Conservation (phyloP, 129 eudicot genomes). For the Solidago caesia region DNA sequence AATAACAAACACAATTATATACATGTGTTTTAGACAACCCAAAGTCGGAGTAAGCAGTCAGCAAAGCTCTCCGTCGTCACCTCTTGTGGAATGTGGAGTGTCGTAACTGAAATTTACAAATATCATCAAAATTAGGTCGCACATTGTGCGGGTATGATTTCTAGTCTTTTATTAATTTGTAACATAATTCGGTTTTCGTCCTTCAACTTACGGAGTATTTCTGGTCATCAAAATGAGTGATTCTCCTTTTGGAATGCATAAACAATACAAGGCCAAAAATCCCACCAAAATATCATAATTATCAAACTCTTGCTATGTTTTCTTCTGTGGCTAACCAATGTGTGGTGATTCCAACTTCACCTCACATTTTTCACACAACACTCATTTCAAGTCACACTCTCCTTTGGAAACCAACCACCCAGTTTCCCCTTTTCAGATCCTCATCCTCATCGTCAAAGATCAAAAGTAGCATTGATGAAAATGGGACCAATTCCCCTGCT, state of each 20-base stretch:
- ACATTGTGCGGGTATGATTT: no score
- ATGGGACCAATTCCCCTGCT: slow-evolving; percentile 22
- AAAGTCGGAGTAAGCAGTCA: no score
- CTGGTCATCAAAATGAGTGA: slow-evolving; percentile 10
- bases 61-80: no score
- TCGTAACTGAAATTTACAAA: no score
- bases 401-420: slow-evolving; percentile 3
- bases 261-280: not conserved
- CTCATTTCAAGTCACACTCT: slow-evolving; percentile 10
- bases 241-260: not conserved
- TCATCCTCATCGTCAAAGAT: not conserved
- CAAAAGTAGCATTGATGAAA: slow-evolving; percentile 51
- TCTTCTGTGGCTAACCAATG: slow-evolving; percentile 14
- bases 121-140: no score
- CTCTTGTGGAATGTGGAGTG: no score
- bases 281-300: not conserved
- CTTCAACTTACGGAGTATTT: no score
- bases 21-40: no score
- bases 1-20: no score
- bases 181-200: no score
- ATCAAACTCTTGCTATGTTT: slow-evolving; percentile 25
- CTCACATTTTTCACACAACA: slow-evolving; percentile 30
- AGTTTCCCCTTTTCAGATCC: slow-evolving; percentile 19
- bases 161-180: no score
- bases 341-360: slow-evolving; percentile 18